A percentile compares a stretch with the other conserved stretches of the same genome.
Conservation (phyloP, 129 eudicot genomes). For the Escallonia herrerae region DNA sequence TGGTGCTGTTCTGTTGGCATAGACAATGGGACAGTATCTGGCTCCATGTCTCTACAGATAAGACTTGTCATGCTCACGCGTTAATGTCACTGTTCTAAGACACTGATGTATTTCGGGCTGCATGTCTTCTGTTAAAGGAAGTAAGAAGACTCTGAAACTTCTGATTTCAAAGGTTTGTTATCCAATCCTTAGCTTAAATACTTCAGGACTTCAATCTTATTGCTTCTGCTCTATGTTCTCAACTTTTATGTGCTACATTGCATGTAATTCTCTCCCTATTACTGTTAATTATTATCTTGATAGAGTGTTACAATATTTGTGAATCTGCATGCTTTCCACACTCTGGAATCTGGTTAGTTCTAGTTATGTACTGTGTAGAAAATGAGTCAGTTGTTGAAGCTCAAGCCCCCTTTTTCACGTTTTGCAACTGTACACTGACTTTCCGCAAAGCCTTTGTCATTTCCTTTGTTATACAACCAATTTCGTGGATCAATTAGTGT, state of each 20-base stretch:
- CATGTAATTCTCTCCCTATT: not conserved
- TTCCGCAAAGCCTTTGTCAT: no score
- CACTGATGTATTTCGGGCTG: not conserved
- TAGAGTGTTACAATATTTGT: not conserved
- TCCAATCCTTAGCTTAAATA: not conserved
- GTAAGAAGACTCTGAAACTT: not conserved
- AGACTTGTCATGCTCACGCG: constrained; percentile 8
- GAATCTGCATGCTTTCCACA: not conserved
- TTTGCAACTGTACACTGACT: no score
- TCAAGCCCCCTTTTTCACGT: not conserved
- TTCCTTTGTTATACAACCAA: no score
- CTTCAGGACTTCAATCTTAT: not conserved
- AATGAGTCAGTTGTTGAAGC: not conserved
- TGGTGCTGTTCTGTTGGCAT: not conserved
- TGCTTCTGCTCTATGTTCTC: not conserved
- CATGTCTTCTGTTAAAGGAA: constrained; percentile 3
- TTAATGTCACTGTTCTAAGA: not conserved
- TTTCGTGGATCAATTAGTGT: no score
- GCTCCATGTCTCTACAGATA: constrained; percentile 36
- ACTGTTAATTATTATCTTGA: not conserved
- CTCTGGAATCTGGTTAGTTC: not conserved
- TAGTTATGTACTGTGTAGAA: not conserved
- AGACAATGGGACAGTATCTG: constrained; percentile 29
- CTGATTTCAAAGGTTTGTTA: not conserved
- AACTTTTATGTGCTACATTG: not conserved